These are phyloP conservation scores for Tephrocybe rancida DNA, from an alignment of 768 basidiomycete genomes.

Conservation along the genomic window DNA sequence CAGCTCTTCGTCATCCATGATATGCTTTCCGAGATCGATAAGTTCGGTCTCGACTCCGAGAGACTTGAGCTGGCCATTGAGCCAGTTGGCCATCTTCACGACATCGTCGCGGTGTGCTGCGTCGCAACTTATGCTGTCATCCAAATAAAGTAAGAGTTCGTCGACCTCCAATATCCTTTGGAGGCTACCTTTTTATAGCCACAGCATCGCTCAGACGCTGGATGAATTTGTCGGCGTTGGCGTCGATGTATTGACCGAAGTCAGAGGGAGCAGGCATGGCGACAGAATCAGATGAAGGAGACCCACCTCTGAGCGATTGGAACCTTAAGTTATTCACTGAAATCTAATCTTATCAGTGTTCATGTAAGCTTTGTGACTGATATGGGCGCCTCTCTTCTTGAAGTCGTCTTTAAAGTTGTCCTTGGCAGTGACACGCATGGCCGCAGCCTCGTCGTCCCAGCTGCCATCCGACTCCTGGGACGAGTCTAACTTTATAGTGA, in stretches of 20 bases:
- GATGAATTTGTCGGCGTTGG: constrained; percentile 74
- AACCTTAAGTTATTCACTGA: too few relatives aligned
- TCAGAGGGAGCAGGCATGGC: constrained; percentile 52
- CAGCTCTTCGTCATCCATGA: constrained; percentile 64
- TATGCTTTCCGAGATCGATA: constrained; percentile 77
- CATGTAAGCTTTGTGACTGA: constrained; percentile 7
- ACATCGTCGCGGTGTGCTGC: constrained; percentile 74
- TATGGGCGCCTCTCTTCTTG: neutral
- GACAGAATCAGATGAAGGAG: neutral
- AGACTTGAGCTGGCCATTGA: constrained; percentile 70
- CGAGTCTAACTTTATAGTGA: constrained; percentile 15
- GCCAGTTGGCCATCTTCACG: constrained; percentile 83
- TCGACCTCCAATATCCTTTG: neutral
- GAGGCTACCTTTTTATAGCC: constrained; percentile 71
- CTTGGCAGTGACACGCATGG: constrained; percentile 4
- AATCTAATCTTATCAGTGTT: constrained; percentile 14
- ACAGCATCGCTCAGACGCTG: constrained; percentile 80
- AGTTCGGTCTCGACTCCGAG: constrained; percentile 79
- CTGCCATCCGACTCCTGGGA: constrained; percentile 23
- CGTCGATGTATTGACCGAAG: constrained; percentile 60
- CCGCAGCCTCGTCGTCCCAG: constrained; percentile 18
- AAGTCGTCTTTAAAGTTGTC: neutral
- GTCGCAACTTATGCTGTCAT: constrained; percentile 68
- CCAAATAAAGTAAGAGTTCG: neutral
- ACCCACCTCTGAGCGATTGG: too few relatives aligned